phyloP scores from a whole-genome alignment of 2,329 filamentous ascomycete species.

The Colletotrichum godetiae region DNA sequence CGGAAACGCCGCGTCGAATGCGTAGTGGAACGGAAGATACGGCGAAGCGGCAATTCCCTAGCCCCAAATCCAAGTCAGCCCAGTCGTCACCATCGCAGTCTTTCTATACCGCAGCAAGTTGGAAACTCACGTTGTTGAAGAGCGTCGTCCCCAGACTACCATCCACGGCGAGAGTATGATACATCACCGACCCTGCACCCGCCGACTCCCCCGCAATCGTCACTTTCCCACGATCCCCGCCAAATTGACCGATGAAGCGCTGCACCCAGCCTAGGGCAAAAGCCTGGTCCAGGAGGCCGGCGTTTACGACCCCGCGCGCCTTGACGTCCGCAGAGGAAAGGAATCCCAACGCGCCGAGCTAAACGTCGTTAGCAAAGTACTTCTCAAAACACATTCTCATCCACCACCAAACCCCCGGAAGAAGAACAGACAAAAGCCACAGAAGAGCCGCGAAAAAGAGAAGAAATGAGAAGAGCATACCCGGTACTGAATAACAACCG shows the following conservation, averaged over 20 bases:
- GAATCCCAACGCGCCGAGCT: conserved; percentile 57
- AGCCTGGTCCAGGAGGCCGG: conserved; percentile 61
- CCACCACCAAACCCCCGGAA: neutral
- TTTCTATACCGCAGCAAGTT: accelerated
- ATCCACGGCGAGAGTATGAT: conserved; percentile 57
- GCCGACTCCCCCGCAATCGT: conserved; percentile 64
- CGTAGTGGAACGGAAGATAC: conserved; percentile 26
- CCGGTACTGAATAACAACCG: conserved; percentile 51
- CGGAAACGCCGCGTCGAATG: neutral
- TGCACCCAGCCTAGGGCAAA: conserved; percentile 63
- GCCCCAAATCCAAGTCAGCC: too few species aligned
- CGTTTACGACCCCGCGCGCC: conserved; percentile 52
- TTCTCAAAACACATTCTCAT: too few species aligned
- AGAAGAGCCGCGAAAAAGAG: conserved; percentile 39
- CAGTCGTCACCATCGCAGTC: too few species aligned
- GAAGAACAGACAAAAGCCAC: neutral
- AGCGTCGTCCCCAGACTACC: conserved; percentile 52
- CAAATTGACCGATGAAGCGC: conserved; percentile 59
- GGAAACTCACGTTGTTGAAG: conserved; percentile 47
- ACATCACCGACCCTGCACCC: conserved; percentile 60
- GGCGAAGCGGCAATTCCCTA: conserved; percentile 23
- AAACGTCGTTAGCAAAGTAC: conserved; percentile 11
- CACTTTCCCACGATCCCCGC: conserved; percentile 59
- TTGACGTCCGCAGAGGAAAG: conserved; percentile 55
- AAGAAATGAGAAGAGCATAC: conserved; percentile 47